These are phyloP conservation scores for Tagetes patula DNA, from an alignment of 129 eudicot species.

Conservation along the genomic window DNA sequence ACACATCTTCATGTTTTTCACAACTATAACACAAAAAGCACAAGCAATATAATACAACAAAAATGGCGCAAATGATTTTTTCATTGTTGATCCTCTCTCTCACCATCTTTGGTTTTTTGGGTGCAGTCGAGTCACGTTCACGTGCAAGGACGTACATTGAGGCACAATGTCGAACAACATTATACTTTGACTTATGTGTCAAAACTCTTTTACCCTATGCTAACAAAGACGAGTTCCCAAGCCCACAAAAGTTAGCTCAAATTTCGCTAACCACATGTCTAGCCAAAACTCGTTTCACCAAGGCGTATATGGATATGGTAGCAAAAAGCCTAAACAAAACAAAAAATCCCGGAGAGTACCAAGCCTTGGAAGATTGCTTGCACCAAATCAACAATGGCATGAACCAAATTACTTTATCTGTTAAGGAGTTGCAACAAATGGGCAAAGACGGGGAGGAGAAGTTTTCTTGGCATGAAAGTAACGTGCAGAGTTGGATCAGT, in stretches of 20 bases:
- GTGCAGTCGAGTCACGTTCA: conserved; percentile 37
- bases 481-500: conserved; percentile 64
- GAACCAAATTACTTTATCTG: conserved; percentile 48
- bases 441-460: conserved; percentile 34
- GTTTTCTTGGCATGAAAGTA: conserved; percentile 66
- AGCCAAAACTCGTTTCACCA: conserved; percentile 43
- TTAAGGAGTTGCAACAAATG: conserved; percentile 47
- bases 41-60: neutral
- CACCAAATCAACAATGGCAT: conserved; percentile 52
- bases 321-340: conserved; percentile 37
- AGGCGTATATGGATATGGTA: conserved; percentile 43
- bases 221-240: conserved; percentile 26
- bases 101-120: conserved; percentile 40
- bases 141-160: conserved; percentile 53
- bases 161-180: conserved; percentile 43
- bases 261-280: conserved; percentile 54
- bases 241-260: conserved; percentile 54
- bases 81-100: conserved; percentile 31
- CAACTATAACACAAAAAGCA: conserved; percentile 12
- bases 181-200: conserved; percentile 45
- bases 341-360: conserved; percentile 41
- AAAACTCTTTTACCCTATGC: conserved; percentile 37
- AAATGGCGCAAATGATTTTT: conserved; percentile 35
- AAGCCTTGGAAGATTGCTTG: conserved; percentile 47
- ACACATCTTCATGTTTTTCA: conserved; percentile 19